Evolutionary conservation across 2,329 filamentous ascomycete species (phyloP), one percentile per base, ranked within the genome.

Genomic region (Penicillium sp.): DNA sequence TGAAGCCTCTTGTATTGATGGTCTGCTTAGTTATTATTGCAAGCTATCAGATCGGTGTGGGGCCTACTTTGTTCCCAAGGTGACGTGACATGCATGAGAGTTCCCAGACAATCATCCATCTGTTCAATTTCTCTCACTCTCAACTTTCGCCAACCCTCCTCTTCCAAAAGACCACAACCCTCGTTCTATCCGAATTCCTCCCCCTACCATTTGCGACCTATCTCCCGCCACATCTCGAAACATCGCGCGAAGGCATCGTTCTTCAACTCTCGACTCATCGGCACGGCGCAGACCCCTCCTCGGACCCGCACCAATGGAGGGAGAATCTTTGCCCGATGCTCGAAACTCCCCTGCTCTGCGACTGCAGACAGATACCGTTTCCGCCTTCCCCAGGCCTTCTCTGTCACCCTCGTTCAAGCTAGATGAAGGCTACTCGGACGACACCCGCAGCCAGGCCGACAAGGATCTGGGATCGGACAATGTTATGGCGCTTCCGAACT

Each of bases 351-450:
- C 57, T 46, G 52, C 60, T 29, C 49, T 63, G 38, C 58, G 52
- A 46, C 52, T 64, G 46, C 65, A 64, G 46, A 58, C 34, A 30
- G 22, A 55, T 25, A 61, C 57, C 43, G 62, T 64, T 41, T 42
- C 66, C 39, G 60, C 59, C 13, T 65, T 66, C 54, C 47, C 64
- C 28, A 49, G 60, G 41, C 57, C 65, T 29, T 63, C 66, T 29
- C 53, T 66, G 31, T 61, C 65, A n/a, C 58, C 65, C 14, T 61
- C 80, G 28, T 77, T 80, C 57, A 76, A 84, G 67, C 80, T 89
- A 50, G 89, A 95, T 73, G 89, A 95, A 73, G 89, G 89, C 62
- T 95, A 93, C 68, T 91, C 88, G 5, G 88, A 93, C 67, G 88
- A 91, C 41, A 80, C 78, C 2, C 70, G 75, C 53, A 82, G 70